Evolutionary conservation across 2,329 filamentous ascomycete genomes (phyloP), one percentile per base, ranked within the genome.

Genomic region (Cladophialophora exuberans): DNA sequence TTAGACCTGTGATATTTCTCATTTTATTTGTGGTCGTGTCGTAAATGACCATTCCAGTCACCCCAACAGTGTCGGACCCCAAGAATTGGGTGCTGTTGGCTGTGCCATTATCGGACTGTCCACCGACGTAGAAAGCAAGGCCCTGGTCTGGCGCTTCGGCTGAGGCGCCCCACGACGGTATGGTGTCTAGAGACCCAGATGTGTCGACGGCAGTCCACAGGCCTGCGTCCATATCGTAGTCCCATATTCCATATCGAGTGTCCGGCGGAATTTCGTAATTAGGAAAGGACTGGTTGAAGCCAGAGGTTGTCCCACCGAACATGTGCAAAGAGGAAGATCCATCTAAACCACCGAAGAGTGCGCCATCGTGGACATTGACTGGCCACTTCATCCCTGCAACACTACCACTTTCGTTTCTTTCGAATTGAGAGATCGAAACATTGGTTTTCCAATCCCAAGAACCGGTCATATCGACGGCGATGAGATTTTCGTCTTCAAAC

Each of bases 11-110:
- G 3, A 75, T 61, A 45, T 76, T 76, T 11, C 49, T 66, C 15
- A 71, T 67, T 11, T 66, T 68, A 18, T 69, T 65, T 4, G 67
- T 65, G 0, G 63, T 60, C 9, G 70, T 67, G 52, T 77, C 66
- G 15, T 76, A 59, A 15, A 76, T 66, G 17, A 77, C 54, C 67
- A 76, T 71, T 1, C 75, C 74, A 22, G 66, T 60, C 3, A 74
- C 62, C n/a, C 61, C 64, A 26, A 62, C 53, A 11, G 64, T 53
- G 10, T 49, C 54, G 1, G 63, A 26, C 9, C 47, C 36, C 31
- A 64, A 35, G 28, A 50, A 45, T 30, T 56, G 53, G n/a, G 53
- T 56, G 22, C 43, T 52, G 48, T 67, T 36, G 13, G 64, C 64
- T 7, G 68, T 71, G 6, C 73, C 72, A 43, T 62, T 64, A 43